Base-by-base conservation (phyloP, 495 filamentous ascomycete genomes). In the Penicillium bialowiezense region DNA sequence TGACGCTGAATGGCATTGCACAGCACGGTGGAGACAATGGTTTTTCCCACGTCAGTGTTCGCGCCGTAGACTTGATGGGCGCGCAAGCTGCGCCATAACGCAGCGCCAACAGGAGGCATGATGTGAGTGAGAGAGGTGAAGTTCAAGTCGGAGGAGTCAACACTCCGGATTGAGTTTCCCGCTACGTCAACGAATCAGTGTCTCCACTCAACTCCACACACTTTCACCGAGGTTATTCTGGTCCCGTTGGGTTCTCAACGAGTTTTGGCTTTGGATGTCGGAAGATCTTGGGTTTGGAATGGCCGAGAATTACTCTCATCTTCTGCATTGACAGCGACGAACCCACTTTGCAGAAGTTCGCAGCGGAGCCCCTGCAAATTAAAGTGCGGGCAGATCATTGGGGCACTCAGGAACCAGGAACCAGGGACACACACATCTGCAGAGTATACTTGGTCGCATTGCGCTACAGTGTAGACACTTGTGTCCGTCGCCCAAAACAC, bases 41-140 rank as follows among this genome's bases (percentile, higher is more conserved):
- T 90, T 68, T 91, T 91, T 48, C 88, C 88, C 28, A 91, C 86
- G 50, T 88, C 78, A 3, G 88, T 91, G 56, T 91, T 90, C 24
- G 88, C 86, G 4, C 88, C 88, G 51, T 87, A 91, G 17, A 91
- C 72, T 57, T 90, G 87, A 47, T 84, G 76, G 10, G 77, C 73
- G 44, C 80, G 77, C 36, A 89, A 70, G 3, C 75, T 76, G 44
- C 77, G 82, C 77, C 82, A 87, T 20, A 89, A 76, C 8, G 65
- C 69, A 32, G 70, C 70, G 32, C 71, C 69, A 31, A 71, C 64
- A 4, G 71, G 65, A 46, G 68, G 43, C 71, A 74, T 74, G 18
- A 19, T 44, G 26, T 26, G 23, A 26, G n/a, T n/a, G n/a, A 26
- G 23, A 26, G 23, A 8, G 8, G 23, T 4, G 23, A 26, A 26